phyloP scores from a whole-genome alignment of 768 basidiomycete genomes.

The Candolleomyces aberdarensis region DNA sequence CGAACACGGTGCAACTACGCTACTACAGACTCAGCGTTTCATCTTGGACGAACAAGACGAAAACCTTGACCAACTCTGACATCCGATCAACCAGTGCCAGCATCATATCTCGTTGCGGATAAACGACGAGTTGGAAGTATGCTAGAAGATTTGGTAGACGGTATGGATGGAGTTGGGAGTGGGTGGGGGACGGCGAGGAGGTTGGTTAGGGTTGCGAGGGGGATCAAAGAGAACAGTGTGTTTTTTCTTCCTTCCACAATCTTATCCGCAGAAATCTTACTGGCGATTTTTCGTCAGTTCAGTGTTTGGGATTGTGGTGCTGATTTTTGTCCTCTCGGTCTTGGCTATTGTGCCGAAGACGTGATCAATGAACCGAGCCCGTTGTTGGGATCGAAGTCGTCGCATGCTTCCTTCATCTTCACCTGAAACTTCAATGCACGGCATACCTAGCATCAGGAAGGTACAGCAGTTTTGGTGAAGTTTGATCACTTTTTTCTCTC shows the following conservation, averaged over 20 bases:
- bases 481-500: too few relatives aligned
- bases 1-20: neutral
- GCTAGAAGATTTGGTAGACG: slow-evolving; percentile 78
- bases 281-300: slow-evolving; percentile 18
- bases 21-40: slow-evolving; percentile 7
- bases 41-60: slow-evolving; percentile 68
- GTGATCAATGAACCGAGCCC: slow-evolving; percentile 15
- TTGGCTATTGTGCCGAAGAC: slow-evolving; percentile 36
- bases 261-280: too few relatives aligned
- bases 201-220: slow-evolving; percentile 70
- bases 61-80: slow-evolving; percentile 77
- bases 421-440: too few relatives aligned
- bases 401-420: too few relatives aligned
- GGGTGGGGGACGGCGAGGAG: slow-evolving; percentile 66
- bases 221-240: slow-evolving; percentile 80
- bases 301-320: slow-evolving; percentile 33
- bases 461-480: too few relatives aligned
- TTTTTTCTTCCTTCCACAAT: too few relatives aligned
- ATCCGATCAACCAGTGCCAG: slow-evolving; percentile 85
- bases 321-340: slow-evolving; percentile 35
- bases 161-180: slow-evolving; percentile 67
- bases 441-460: too few relatives aligned
- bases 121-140: slow-evolving; percentile 90
- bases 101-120: slow-evolving; percentile 89
- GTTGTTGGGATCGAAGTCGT: too few relatives aligned